Evolutionary conservation across 805 yeast species (phyloP).

Genomic region (Saccharomycopsis fermentans): DNA sequence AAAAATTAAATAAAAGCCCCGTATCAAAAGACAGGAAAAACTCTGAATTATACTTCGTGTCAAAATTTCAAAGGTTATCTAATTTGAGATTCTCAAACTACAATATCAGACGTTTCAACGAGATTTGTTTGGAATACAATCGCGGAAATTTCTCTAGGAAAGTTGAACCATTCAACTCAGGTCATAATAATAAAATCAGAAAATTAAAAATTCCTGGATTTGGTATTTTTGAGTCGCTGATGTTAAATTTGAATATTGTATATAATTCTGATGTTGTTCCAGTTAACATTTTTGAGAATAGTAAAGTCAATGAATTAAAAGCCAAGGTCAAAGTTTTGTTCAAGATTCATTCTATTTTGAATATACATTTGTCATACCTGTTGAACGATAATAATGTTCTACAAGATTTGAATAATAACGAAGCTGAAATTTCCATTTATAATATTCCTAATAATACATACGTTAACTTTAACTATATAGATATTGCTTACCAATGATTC

Average conservation of each 20-base stretch:
- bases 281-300: neutral
- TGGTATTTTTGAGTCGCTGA: neutral
- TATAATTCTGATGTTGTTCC: neutral
- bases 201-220: conserved; percentile 4
- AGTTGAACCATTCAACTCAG: no score
- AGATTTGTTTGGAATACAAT: conserved; percentile 17
- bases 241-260: neutral
- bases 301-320: neutral
- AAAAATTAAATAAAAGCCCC: conserved; percentile 47
- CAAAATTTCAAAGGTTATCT: conserved; percentile 32
- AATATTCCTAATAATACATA: neutral
- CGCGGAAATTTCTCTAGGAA: neutral
- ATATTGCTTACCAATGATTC: neutral
- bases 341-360: neutral
- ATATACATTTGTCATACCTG: neutral
- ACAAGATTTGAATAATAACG: neutral
- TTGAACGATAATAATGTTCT: neutral
- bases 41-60: conserved; percentile 59
- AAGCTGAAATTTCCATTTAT: neutral
- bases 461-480: neutral
- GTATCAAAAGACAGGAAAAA: conserved; percentile 44
- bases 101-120: conserved; percentile 18
- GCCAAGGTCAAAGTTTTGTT: neutral
- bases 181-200: neutral
- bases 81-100: conserved; percentile 9